These are phyloP conservation scores for Ustulina deusta DNA, from an alignment of 2,329 filamentous ascomycete genomes.

Conservation along the genomic window DNA sequence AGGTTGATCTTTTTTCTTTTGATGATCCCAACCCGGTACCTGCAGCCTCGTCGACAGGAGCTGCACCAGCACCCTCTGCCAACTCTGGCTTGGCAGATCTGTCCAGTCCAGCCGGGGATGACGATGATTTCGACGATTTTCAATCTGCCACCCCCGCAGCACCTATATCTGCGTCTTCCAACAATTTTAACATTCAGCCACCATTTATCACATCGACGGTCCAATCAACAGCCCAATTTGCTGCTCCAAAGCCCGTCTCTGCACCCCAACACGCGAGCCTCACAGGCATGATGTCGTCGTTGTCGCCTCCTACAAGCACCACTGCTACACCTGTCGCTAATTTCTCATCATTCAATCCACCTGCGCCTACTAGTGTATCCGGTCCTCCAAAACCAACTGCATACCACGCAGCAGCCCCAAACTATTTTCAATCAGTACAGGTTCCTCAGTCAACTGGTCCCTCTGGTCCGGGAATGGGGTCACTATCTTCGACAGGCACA, in stretches of 20 bases:
- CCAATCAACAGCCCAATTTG: conserved; percentile 74
- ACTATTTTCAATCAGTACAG: conserved; percentile 91
- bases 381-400: conserved; percentile 66
- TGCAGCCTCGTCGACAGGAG: conserved; percentile 53
- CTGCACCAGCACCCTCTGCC: conserved; percentile 60
- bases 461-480: conserved; percentile 43
- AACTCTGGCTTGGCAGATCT: conserved; percentile 62
- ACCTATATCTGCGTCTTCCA: conserved; percentile 58
- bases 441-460: conserved; percentile 53
- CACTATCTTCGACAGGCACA: conserved; percentile 41
- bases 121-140: conserved; percentile 98
- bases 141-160: conserved; percentile 81
- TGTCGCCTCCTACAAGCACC: conserved; percentile 76
- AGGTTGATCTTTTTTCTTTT: conserved; percentile 92
- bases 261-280: conserved; percentile 83
- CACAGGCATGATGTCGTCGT: conserved; percentile 84
- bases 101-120: conserved; percentile 65
- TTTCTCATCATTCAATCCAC: conserved; percentile 72
- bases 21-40: conserved; percentile 74
- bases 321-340: conserved; percentile 69
- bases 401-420: conserved; percentile 84
- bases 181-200: conserved; percentile 58
- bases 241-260: conserved; percentile 86
- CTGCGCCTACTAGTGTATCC: conserved; percentile 56
- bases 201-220: conserved; percentile 65